Conservation (phyloP, 257 asterid species). For the Solanum peruvianum region DNA sequence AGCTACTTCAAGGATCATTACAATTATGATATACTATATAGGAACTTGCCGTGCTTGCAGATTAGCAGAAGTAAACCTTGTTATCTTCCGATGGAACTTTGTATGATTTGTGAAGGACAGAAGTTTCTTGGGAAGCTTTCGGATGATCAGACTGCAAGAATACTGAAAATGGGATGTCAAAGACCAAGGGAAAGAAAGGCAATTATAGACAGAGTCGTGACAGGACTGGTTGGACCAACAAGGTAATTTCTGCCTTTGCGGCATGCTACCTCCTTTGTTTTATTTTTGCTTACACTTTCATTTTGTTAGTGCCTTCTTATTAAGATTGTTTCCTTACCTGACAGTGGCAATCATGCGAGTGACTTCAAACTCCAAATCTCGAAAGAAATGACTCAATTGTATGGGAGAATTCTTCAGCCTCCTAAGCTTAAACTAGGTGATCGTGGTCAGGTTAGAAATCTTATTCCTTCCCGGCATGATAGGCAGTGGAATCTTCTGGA, state of each 20-base stretch:
- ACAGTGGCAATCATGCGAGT: constrained; percentile 58
- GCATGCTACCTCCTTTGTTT: background rate
- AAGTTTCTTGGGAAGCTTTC: constrained; percentile 90
- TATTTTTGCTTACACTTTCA: background rate
- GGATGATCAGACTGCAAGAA: constrained; percentile 81
- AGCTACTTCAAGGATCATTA: constrained; percentile 79
- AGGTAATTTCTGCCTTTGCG: constrained; percentile 33
- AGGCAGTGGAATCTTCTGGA: constrained; percentile 90
- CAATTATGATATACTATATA: constrained; percentile 54
- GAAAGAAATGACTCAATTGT: constrained; percentile 63
- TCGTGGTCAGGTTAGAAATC: constrained; percentile 58
- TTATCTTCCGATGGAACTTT: constrained; percentile 91
- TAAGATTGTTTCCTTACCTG: background rate
- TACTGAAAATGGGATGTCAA: constrained; percentile 85
- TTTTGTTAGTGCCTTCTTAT: background rate
- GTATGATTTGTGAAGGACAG: constrained; percentile 96
- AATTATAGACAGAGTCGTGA: constrained; percentile 60
- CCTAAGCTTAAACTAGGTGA: constrained; percentile 91
- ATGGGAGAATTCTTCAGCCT: constrained; percentile 85
- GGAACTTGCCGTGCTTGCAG: constrained; percentile 80
- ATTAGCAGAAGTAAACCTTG: constrained; percentile 85
- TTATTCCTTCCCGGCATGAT: constrained; percentile 75
- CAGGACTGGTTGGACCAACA: constrained; percentile 83
- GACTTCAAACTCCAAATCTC: constrained; percentile 68
- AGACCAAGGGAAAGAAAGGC: constrained; percentile 65